Percentiles rank a stretch among this genome's conserved stretches.
Evolutionary conservation across 2,329 filamentous ascomycete genomes (phyloP).

Genomic region (Xylariales sp.): DNA sequence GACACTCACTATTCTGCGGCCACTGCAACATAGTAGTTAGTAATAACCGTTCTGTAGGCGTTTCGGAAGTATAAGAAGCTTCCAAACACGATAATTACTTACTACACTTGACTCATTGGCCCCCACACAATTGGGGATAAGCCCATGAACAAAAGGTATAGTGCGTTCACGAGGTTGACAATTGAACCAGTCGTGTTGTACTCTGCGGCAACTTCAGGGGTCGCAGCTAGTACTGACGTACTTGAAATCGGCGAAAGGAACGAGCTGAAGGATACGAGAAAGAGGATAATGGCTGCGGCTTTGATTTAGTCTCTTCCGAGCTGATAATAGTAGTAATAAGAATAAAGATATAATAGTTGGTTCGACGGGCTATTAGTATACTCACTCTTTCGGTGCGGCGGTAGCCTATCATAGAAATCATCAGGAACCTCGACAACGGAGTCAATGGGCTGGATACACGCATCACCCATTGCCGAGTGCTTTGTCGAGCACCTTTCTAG

Average conservation of each 20-base stretch:
- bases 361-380: neutral
- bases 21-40: slow-evolving; percentile 44
- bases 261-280: slow-evolving; percentile 77
- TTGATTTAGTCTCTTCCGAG: slow-evolving; percentile 14
- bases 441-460: slow-evolving; percentile 46
- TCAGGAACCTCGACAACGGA: slow-evolving; percentile 58
- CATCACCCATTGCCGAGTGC: slow-evolving; percentile 48
- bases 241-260: slow-evolving; percentile 81
- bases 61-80: neutral
- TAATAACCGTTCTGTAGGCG: neutral
- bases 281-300: slow-evolving; percentile 66
- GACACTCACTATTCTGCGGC: slow-evolving; percentile 64
- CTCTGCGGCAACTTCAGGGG: slow-evolving; percentile 76
- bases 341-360: too few species aligned
- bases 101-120: slow-evolving; percentile 73
- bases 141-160: slow-evolving; percentile 79
- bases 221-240: slow-evolving; percentile 77
- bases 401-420: slow-evolving; percentile 73
- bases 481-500: slow-evolving; percentile 48
- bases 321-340: neutral
- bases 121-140: slow-evolving; percentile 77
- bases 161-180: slow-evolving; percentile 79
- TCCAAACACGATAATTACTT: neutral
- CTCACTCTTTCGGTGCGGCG: slow-evolving; percentile 66
- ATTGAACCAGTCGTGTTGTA: slow-evolving; percentile 74